Percentiles rank a stretch among this genome's conserved stretches.
These are phyloP conservation scores for Ceratocystiopsis sp. DNA, from an alignment of 2,329 filamentous ascomycete species.

Conservation along the genomic window DNA sequence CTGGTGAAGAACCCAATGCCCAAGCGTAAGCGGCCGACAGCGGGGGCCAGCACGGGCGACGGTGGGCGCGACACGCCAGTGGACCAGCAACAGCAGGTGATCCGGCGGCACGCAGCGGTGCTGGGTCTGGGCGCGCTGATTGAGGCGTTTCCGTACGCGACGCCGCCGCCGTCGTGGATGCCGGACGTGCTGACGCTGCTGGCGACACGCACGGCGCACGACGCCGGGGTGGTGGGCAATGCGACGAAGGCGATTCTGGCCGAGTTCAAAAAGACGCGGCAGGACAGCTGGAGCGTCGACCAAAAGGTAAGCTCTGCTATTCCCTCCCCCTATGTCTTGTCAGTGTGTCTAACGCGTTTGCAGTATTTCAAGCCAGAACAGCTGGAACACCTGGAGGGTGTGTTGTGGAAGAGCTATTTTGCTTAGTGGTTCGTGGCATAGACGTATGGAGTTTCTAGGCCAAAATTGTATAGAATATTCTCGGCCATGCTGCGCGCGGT, in stretches of 20 bases:
- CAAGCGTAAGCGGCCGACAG: slow-evolving; percentile 38
- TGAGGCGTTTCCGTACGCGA: slow-evolving; percentile 90
- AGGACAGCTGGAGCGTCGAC: slow-evolving; percentile 96
- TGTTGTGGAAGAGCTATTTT: slow-evolving; percentile 99
- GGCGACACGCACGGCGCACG: slow-evolving; percentile 69
- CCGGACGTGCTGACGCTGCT: slow-evolving; percentile 77
- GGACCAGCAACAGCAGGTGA: slow-evolving; percentile 58
- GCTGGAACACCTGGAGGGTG: slow-evolving; percentile 85
- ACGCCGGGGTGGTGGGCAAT: slow-evolving; percentile 84
- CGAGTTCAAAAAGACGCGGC: slow-evolving; percentile 98
- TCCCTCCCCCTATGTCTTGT: not conserved
- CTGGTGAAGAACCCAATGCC: slow-evolving; percentile 78
- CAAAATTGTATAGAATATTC: too few relatives aligned
- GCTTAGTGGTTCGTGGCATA: slow-evolving; percentile 31
- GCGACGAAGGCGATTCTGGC: slow-evolving; percentile 86
- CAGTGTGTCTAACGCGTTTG: not conserved
- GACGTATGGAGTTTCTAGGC: too few relatives aligned
- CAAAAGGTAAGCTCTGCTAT: slow-evolving; percentile 52
- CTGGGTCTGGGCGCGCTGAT: slow-evolving; percentile 80
- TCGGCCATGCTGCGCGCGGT: too few relatives aligned
- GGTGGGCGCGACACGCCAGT: slow-evolving; percentile 21
- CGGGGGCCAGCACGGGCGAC: not conserved
- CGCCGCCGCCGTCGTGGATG: slow-evolving; percentile 84
- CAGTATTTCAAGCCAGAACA: slow-evolving; percentile 81
- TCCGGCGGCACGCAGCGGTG: slow-evolving; percentile 77